Evolutionary conservation across 305 asterid species (phyloP), one percentile per base, ranked within the genome.

Genomic region (Coffea humblotiana): DNA sequence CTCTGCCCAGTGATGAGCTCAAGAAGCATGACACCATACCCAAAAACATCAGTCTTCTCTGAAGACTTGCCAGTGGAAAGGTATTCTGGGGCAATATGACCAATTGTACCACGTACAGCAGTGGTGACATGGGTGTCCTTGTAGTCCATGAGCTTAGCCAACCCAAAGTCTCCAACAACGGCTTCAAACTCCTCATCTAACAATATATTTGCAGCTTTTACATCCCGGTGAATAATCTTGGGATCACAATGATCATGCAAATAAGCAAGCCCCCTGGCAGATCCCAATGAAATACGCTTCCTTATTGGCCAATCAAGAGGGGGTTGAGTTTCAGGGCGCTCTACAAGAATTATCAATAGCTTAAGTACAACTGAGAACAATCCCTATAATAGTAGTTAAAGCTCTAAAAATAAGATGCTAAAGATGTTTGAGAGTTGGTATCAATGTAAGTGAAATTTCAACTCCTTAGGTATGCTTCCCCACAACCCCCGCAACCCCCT

Each of bases 181-280:
- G 97, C 97, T 83, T 93, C 97, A 77, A 87, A 93, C 78, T 88
- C 94, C 84, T 90, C 93, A 51, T 93, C 97, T 87, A 93, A 84
- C 79, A 93, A 84, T 87, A 93, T 91, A 58, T 91, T 93, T 49
- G 95, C 97, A 77, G 97, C 97, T 86, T 93, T 93, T 65, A 93
- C 97, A 86, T 92, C 97, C 67, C 97, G 93, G 78, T 93, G 97
- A 80, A 93, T 92, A 66, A 93, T 93, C 84, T 91, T 93, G 3
- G 97, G 97, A 83, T 91, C 95, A 71, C 97, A 89, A 76, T 92
- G 97, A 64, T 92, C 98, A 63, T 94, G 98, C 89, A 92, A 89
- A 88, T 94, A 91, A 72, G 94, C 91, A 74, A 93, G 98, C 49
- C 98, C 98, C 75, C 93, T 88, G 13, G 97, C 97, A 77, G 98